Conservation (phyloP, 2,329 filamentous ascomycete genomes). For the Metarhizium anisopliae region DNA sequence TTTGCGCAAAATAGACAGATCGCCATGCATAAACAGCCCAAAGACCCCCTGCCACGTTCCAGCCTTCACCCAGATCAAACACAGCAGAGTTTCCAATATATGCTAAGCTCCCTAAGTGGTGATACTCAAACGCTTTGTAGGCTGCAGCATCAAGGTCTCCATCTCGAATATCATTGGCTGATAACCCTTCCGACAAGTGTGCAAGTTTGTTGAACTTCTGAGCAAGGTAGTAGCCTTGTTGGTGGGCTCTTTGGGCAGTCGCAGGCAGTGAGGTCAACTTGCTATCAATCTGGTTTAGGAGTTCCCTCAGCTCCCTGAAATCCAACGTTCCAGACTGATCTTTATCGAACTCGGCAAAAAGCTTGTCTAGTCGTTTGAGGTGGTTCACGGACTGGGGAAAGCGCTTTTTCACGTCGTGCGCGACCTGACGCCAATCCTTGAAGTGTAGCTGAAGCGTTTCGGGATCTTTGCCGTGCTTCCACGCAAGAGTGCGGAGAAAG, state of each 20-base stretch:
- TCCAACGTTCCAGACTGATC: constrained; percentile 90
- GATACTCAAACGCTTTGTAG: constrained; percentile 92
- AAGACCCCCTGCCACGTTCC: constrained; percentile 72
- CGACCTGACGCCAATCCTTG: constrained; percentile 78
- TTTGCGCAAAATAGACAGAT: constrained; percentile 94
- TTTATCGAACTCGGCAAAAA: constrained; percentile 87
- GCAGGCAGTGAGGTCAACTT: constrained; percentile 92
- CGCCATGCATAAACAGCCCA: constrained; percentile 95
- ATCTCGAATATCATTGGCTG: constrained; percentile 71
- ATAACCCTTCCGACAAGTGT: constrained; percentile 63
- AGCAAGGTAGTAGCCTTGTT: constrained; percentile 88
- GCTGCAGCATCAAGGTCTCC: constrained; percentile 87
- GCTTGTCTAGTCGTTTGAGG: constrained; percentile 77
- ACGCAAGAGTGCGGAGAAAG: constrained; percentile 82
- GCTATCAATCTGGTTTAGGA: constrained; percentile 84
- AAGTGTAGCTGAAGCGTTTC: constrained; percentile 83
- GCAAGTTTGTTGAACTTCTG: constrained; percentile 91
- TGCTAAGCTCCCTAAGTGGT: constrained; percentile 81
- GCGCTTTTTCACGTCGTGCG: constrained; percentile 71
- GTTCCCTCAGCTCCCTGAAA: constrained; percentile 81
- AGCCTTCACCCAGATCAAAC: constrained; percentile 76
- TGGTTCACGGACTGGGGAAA: constrained; percentile 89
- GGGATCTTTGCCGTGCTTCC: constrained; percentile 85
- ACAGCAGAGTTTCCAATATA: constrained; percentile 96
- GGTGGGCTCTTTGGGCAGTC: constrained; percentile 91